Evolutionary conservation across 148 eudicot species (phyloP), one percentile per base, ranked within the genome.

Genomic region (Rhododendron williamsianum): DNA sequence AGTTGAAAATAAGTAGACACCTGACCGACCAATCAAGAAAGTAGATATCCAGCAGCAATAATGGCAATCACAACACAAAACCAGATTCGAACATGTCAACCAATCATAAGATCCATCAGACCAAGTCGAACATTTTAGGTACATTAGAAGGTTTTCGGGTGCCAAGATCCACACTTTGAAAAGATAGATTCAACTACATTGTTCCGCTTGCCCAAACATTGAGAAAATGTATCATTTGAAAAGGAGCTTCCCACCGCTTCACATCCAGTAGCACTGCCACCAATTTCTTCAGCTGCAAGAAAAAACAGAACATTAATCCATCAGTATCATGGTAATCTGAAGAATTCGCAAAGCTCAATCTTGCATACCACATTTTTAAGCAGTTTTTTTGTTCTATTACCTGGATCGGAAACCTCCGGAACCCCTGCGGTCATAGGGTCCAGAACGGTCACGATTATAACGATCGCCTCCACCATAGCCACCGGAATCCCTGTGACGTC

Each of bases 391-490:
- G 6, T 23, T 63, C n/a, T 48, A 49, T 76, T 41, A 41, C 45
- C 45, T 41, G 45, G 45, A 91, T 76, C 93, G 92, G 85, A 84
- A 91, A 19, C 90, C 89, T 78, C 98, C 94, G 63, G 91, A 80
- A 25, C 88, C 86, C 45, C 93, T 90, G 48, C 98, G 94, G 21
- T 94, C 97, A 86, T 96, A 96, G 3, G 99, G 99, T 49, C 98
- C 98, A 87, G 95, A 89, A 80, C 99, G 98, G 82, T 96, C 99
- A 91, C 99, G 99, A 65, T 85, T 85, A 79, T 91, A 92, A 46
- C 93, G 89, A 45, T 96, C 98, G 79, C 92, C 86, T 81, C 94
- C 93, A 58, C 98, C 97, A 88, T 91, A 89, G 76, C 98, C 90
- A 86, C 95, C 95, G 86, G 90, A 86, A 84, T 92, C 96, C 86